Evolutionary conservation across 441 rosid species (phyloP).

Genomic region (Monsonia emarginata): DNA sequence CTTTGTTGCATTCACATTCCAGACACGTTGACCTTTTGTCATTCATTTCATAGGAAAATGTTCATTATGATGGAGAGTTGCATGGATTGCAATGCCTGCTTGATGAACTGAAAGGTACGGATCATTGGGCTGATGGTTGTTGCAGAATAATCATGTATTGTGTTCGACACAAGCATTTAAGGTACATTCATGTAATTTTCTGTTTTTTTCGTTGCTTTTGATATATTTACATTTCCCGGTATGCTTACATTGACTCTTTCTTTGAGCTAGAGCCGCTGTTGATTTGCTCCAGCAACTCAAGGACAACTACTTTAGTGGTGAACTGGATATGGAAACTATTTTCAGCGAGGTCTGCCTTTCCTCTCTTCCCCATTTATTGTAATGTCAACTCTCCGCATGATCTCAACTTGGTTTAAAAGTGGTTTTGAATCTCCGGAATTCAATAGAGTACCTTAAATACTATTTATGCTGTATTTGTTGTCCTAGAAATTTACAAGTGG

Average conservation of each 20-base stretch:
- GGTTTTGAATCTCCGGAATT: not conserved
- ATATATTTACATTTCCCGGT: conserved; percentile 10
- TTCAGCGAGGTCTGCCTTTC: conserved; percentile 51
- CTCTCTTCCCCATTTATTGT: conserved; percentile 4
- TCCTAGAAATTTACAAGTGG: too few species aligned
- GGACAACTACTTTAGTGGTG: conserved; percentile 31
- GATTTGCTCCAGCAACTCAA: conserved; percentile 52
- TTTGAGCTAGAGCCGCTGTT: conserved; percentile 38
- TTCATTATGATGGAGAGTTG: conserved; percentile 39
- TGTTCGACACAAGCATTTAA: conserved; percentile 42
- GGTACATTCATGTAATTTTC: conserved; percentile 28
- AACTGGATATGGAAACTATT: conserved; percentile 36
- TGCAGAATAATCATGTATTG: conserved; percentile 41
- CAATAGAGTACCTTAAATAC: not conserved
- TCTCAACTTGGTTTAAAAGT: not conserved
- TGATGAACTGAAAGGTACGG: conserved; percentile 37
- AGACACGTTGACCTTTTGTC: conserved; percentile 9
- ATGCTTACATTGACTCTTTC: conserved; percentile 14
- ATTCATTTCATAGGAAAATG: conserved; percentile 38
- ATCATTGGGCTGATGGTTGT: conserved; percentile 55
- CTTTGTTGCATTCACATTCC: conserved; percentile 9
- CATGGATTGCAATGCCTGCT: conserved; percentile 38
- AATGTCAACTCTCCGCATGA: not conserved
- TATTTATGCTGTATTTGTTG: not conserved
- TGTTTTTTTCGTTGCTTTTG: not conserved